Evolutionary conservation across 225 moss, liverwort and hornwort species (phyloP), one percentile per base, ranked within the genome.

Genomic region (Bryoerythrophyllum caledonicum): DNA sequence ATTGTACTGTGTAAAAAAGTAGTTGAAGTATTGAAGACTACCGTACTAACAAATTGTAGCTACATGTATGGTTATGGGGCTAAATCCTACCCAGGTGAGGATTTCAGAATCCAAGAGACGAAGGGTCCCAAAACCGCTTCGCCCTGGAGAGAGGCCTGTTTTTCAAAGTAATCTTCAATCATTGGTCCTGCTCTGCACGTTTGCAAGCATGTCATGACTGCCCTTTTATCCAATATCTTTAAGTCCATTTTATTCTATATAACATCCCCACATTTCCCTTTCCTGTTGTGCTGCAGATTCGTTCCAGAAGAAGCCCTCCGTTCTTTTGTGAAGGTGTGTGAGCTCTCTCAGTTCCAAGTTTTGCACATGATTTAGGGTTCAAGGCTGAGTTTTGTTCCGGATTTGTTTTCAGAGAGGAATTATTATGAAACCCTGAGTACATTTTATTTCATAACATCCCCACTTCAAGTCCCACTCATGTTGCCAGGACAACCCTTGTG

Each of bases 61-160:
- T 25, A 40, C 16, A 1, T 30, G 32, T n/a, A n/a, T n/a, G 24
- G 7, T 27, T 19, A 54, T 53, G 56, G 25, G 20, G 20, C 16
- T 23, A 10, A 34, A 34, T 61, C 60, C 48, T 4, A 16, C 1
- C 8, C 46, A 10, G 24, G 10, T 61, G 61, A 32, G 60, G 72
- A 73, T 73, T 32, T 7, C 32, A 30, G 61, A 72, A 34, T 72
- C 61, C 49, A 60, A 53, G 64, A 55, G 56, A 56, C 56, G 15
- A 75, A 75, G 41, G 41, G 41, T 65, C 15, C 66, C 21, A 54
- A 34, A 76, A 67, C 67, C 59, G 76, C 67, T 67, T 66, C 58
- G 30, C 56, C 54, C 0, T 38, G 27, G 20, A 37, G 37, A 37
- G 37, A 37, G 37, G 37, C 37, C 37, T 32, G 23, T 55, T 53